Conservation (phyloP, 768 basidiomycete genomes). For the Collybia nuda region DNA sequence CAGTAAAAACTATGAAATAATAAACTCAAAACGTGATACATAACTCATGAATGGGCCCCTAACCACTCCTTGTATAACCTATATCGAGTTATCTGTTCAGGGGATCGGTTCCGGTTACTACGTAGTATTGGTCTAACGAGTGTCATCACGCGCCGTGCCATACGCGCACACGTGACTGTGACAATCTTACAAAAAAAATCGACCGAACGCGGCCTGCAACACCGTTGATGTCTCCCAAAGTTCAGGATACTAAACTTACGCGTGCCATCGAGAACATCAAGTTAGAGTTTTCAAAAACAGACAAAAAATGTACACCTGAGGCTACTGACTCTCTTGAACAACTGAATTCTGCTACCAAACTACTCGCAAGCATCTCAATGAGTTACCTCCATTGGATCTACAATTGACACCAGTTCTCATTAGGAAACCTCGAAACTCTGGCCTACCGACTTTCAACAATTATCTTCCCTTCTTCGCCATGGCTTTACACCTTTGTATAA, state of each 20-base stretch:
- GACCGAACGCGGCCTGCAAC: too few relatives aligned
- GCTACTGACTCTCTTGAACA: conserved; percentile 31
- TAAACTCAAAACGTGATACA: too few relatives aligned
- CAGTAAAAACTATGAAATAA: too few relatives aligned
- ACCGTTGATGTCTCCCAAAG: neutral
- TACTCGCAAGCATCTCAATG: conserved; percentile 36
- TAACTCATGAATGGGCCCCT: too few relatives aligned
- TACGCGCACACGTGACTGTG: too few relatives aligned
- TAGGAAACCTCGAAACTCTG: conserved; percentile 41
- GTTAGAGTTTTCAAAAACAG: conserved; percentile 22
- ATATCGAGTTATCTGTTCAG: too few relatives aligned
- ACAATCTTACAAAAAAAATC: too few relatives aligned
- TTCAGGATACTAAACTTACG: conserved; percentile 21
- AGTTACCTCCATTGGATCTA: neutral
- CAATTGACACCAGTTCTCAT: neutral
- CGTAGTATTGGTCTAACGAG: too few relatives aligned
- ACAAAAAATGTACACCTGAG: conserved; percentile 24
- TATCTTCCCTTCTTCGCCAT: conserved; percentile 39
- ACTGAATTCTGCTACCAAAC: conserved; percentile 38
- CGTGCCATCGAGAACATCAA: conserved; percentile 31
- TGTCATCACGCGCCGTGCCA: too few relatives aligned
- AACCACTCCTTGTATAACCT: too few relatives aligned
- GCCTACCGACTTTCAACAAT: conserved; percentile 30
- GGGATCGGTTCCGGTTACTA: too few relatives aligned
- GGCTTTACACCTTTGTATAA: conserved; percentile 45